Conservation (phyloP, 2,329 filamentous ascomycete species). For the Xylaria sp. region DNA sequence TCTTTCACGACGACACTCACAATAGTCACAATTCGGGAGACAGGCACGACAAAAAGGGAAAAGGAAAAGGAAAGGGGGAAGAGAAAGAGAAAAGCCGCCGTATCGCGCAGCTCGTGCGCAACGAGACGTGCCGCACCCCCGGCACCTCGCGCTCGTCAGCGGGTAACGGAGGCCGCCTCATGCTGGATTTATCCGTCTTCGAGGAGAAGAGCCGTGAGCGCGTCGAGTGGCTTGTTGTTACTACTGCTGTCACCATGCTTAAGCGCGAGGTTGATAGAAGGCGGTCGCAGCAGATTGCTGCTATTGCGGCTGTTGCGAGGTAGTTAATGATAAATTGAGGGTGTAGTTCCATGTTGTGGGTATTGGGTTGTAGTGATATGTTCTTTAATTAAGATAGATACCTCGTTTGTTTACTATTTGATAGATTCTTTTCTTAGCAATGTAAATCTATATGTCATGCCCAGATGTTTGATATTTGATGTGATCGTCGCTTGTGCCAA, state of each 20-base stretch:
- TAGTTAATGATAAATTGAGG: slow-evolving; percentile 5
- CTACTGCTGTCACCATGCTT: slow-evolving; percentile 69
- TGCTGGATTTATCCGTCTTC: slow-evolving; percentile 56
- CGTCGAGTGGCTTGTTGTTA: slow-evolving; percentile 63
- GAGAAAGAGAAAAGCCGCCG: slow-evolving; percentile 26
- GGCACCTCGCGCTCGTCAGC: slow-evolving; percentile 55
- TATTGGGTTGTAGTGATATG: neutral
- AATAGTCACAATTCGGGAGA: too few species aligned
- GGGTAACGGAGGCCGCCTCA: slow-evolving; percentile 63
- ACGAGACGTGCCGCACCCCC: slow-evolving; percentile 52
- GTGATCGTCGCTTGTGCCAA: neutral
- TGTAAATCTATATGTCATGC: neutral
- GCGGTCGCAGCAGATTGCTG: slow-evolving; percentile 61
- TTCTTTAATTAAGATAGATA: neutral
- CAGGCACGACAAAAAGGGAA: neutral
- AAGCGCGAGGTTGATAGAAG: slow-evolving; percentile 73
- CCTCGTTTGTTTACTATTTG: neutral
- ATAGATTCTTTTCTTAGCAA: neutral
- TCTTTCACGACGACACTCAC: slow-evolving; percentile 24
- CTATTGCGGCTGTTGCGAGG: slow-evolving; percentile 50
- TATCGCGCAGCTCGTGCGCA: slow-evolving; percentile 60
- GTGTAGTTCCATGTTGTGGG: neutral
- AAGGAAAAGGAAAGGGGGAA: slow-evolving; percentile 50
- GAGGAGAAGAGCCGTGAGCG: slow-evolving; percentile 52
- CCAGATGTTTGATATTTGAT: too few species aligned